Percentiles rank a stretch among this genome's conserved stretches.
Evolutionary conservation across 495 filamentous ascomycete species (phyloP).

Genomic region (Lepraria neglecta): DNA sequence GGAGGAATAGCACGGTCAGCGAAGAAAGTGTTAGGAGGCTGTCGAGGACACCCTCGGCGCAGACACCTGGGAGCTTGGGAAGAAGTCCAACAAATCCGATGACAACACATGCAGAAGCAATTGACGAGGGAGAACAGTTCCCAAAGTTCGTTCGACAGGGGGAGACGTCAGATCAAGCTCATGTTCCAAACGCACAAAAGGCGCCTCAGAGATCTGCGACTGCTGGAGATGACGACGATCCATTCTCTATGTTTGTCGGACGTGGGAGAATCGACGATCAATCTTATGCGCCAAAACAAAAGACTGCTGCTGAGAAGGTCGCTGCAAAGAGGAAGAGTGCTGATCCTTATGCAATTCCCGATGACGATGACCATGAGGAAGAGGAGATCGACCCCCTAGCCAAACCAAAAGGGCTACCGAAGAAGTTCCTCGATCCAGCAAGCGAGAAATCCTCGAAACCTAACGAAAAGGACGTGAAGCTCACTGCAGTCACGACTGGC

Average conservation of each 20-base stretch:
- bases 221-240: slow-evolving; percentile 21
- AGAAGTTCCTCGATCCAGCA: slow-evolving; percentile 24
- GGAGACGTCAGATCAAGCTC: not conserved
- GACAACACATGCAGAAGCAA: slow-evolving; percentile 21
- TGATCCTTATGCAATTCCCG: slow-evolving; percentile 19
- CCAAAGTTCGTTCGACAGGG: not conserved
- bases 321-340: not conserved
- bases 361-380: slow-evolving; percentile 19
- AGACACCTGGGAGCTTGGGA: slow-evolving; percentile 23
- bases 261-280: slow-evolving; percentile 30
- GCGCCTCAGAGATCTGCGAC: slow-evolving; percentile 7
- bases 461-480: slow-evolving; percentile 13
- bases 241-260: slow-evolving; percentile 25
- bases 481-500: slow-evolving; percentile 11
- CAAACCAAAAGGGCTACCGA: slow-evolving; percentile 23
- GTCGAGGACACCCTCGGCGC: slow-evolving; percentile 24
- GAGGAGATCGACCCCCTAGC: slow-evolving; percentile 17
- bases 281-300: slow-evolving; percentile 18
- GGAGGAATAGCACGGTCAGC: slow-evolving; percentile 28
- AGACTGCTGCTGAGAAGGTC: slow-evolving; percentile 6
- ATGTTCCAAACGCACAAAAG: not conserved
- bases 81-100: slow-evolving; percentile 22
- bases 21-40: slow-evolving; percentile 26
- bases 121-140: slow-evolving; percentile 17
- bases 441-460: slow-evolving; percentile 17